phyloP scores from a whole-genome alignment of 208 protist genomes.

The Trichomonas vaginalis region DNA sequence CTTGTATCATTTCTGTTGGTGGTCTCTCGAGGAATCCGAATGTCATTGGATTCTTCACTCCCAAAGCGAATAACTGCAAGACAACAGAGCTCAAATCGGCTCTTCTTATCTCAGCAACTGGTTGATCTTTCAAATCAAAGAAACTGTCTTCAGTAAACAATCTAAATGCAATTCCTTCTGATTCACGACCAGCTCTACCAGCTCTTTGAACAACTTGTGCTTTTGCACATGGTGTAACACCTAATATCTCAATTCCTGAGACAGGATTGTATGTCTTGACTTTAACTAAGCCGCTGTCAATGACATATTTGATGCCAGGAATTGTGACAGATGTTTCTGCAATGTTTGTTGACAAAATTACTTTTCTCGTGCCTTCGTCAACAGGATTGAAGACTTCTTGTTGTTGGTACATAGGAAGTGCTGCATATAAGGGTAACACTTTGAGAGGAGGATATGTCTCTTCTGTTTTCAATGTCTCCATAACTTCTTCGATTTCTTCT shows the following conservation, averaged over 20 bases:
- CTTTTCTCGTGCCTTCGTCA: slow-evolving; percentile 27
- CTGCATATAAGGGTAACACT: slow-evolving; percentile 29
- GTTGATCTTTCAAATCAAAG: slow-evolving; percentile 15
- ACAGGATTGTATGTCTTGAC: slow-evolving; percentile 33
- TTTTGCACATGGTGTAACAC: slow-evolving; percentile 24
- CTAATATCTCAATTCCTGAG: slow-evolving; percentile 28
- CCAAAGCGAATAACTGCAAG: slow-evolving; percentile 56
- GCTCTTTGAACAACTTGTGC: slow-evolving; percentile 31
- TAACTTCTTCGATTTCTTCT: slow-evolving; percentile 50
- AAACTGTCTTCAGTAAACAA: slow-evolving; percentile 52
- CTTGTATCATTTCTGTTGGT: slow-evolving; percentile 34
- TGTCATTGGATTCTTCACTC: slow-evolving; percentile 53
- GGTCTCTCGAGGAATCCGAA: slow-evolving; percentile 62
- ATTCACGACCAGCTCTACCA: slow-evolving; percentile 35
- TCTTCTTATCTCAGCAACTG: slow-evolving; percentile 59
- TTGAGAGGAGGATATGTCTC: background rate
- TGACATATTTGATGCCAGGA: slow-evolving; percentile 42
- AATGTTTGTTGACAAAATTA: slow-evolving; percentile 56
- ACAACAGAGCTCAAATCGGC: slow-evolving; percentile 41
- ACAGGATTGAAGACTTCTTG: slow-evolving; percentile 26
- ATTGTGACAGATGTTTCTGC: slow-evolving; percentile 56
- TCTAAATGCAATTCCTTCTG: slow-evolving; percentile 39
- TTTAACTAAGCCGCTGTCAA: slow-evolving; percentile 42
- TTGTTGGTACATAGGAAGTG: slow-evolving; percentile 25
- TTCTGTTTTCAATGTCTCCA: background rate